A percentile compares a stretch with the other conserved stretches of the same genome.
Evolutionary conservation across 768 basidiomycete species (phyloP).

Genomic region (Chalciporus sphaerocephalus): DNA sequence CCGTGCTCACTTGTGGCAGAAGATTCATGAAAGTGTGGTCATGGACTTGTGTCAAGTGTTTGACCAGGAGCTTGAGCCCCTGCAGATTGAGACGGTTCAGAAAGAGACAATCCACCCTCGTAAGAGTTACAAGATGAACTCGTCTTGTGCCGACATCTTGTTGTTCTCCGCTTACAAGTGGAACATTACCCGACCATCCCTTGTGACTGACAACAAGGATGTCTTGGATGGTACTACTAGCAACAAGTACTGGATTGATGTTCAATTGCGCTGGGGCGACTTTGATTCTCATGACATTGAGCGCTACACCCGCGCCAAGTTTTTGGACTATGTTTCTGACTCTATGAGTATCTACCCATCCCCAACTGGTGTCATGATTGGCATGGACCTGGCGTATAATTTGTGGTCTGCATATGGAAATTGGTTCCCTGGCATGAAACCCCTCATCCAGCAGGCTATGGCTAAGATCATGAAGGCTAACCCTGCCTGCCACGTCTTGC

Average conservation of each 20-base stretch:
- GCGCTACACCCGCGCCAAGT: slow-evolving; percentile 97
- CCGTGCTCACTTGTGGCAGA: slow-evolving; percentile 99
- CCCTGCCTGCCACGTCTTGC: slow-evolving; percentile 93
- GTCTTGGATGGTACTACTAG: slow-evolving; percentile 96
- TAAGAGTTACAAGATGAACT: slow-evolving; percentile 99
- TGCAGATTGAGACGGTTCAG: slow-evolving; percentile 98
- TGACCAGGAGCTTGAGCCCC: slow-evolving; percentile 95
- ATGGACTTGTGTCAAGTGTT: slow-evolving; percentile 99
- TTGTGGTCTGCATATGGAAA: slow-evolving; percentile 98
- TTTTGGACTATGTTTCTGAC: slow-evolving; percentile 96
- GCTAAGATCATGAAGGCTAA: slow-evolving; percentile 99
- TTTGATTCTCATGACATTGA: slow-evolving; percentile 99
- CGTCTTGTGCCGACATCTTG: slow-evolving; percentile 97
- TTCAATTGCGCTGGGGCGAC: slow-evolving; percentile 95
- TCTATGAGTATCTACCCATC: slow-evolving; percentile 99
- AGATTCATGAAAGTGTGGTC: slow-evolving; percentile 91
- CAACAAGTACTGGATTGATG: slow-evolving; percentile 98
- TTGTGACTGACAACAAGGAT: slow-evolving; percentile 94
- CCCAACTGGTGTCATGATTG: slow-evolving; percentile 97
- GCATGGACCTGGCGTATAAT: slow-evolving; percentile 98
- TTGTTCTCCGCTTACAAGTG: slow-evolving; percentile 97
- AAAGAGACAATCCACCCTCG: slow-evolving; percentile 99
- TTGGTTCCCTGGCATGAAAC: slow-evolving; percentile 99
- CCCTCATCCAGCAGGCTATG: slow-evolving; percentile 97
- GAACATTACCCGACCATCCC: slow-evolving; percentile 95